Evolutionary conservation across 2,329 filamentous ascomycete genomes (phyloP), one percentile per base, ranked within the genome.

Genomic region (Sordariomycetes sp.): DNA sequence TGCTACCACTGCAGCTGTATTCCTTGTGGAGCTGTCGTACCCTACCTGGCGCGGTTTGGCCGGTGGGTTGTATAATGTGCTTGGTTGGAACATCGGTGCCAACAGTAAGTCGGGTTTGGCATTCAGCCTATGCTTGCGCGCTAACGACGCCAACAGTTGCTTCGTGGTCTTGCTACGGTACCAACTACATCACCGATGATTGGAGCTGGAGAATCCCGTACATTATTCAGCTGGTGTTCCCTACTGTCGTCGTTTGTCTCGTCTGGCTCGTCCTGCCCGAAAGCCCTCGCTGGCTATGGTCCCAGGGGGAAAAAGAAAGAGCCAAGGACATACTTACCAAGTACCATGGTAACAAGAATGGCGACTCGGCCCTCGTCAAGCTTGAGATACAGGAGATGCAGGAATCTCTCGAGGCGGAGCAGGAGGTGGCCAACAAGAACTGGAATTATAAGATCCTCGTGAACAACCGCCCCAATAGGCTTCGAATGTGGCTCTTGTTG

Each of bases 161-260:
- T 31, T 20, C 36, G 2, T 69, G 63, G 63, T 49, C 68, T 12
- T 59, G 63, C 8, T 66, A 65, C 39, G 65, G 58, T 18, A 69
- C 66, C 0, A 51, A 59, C 23, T 47, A 55, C 11, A 62, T 68
- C 14, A 38, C 51, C 2, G 64, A 53, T 34, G 58, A 65, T 36
- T 70, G 65, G 66, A 59, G 59, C 6, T 72, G 67, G 67, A 54
- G 64, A 30, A 58, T 59, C 3, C 59, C 66, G 5, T 59, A 56
- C 5, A 46, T 68, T 4, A 45, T 70, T 1, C 66, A 71, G 50
- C 55, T 58, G 17, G 25, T 58, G 2, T n/a, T n/a, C n/a, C 61
- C 58, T 1, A 37, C 59, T 9, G 51, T 67, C 23, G 64, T 68
- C 40, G 42, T 68, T 14, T 33, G 46, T 4, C 62, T 66, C 34